These are phyloP conservation scores for Macrophomina pseudophaseolina DNA, from an alignment of 2,329 filamentous ascomycete genomes.

Conservation along the genomic window DNA sequence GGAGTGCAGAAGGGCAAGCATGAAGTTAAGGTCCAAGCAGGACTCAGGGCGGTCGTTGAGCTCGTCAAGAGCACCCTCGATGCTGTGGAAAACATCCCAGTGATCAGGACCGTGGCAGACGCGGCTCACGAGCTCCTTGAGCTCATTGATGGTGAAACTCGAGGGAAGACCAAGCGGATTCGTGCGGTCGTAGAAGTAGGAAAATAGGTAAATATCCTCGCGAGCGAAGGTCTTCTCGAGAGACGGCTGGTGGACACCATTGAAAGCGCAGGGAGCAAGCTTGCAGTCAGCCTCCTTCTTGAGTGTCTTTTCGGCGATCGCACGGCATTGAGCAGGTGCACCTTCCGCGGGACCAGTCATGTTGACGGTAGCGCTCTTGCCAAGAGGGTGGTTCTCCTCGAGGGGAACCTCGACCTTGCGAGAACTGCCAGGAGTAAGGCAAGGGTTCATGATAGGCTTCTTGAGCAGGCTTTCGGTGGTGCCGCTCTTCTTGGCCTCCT, in stretches of 20 bases:
- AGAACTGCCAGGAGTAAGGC: constrained; percentile 80
- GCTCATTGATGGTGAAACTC: constrained; percentile 88
- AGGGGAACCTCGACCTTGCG: constrained; percentile 76
- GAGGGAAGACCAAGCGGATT: constrained; percentile 97
- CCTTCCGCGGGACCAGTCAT: constrained; percentile 83
- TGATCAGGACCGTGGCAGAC: constrained; percentile 79
- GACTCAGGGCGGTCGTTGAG: constrained; percentile 82
- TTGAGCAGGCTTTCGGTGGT: constrained; percentile 65
- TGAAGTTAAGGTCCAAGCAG: constrained; percentile 96
- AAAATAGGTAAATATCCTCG: constrained; percentile 95
- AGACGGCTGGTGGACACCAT: constrained; percentile 92
- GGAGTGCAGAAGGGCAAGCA: constrained; percentile 88
- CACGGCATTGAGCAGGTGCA: constrained; percentile 85
- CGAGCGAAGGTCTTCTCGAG: constrained; percentile 88
- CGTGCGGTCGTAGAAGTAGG: constrained; percentile 97
- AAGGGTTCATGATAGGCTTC: constrained; percentile 78
- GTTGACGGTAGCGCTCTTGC: constrained; percentile 70
- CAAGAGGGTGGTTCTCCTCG: constrained; percentile 68
- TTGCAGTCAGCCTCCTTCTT: constrained; percentile 83
- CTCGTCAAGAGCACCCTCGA: constrained; percentile 80
- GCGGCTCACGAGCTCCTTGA: constrained; percentile 81
- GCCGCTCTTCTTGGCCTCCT: constrained; percentile 56
- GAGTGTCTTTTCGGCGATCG: constrained; percentile 86
- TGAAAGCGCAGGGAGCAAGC: constrained; percentile 95
- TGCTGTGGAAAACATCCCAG: constrained; percentile 80